A percentile compares a stretch with the other conserved stretches of the same genome.
Evolutionary conservation across 805 yeast genomes (phyloP).

Genomic region (Wickerhamiella vanderwaltii): DNA sequence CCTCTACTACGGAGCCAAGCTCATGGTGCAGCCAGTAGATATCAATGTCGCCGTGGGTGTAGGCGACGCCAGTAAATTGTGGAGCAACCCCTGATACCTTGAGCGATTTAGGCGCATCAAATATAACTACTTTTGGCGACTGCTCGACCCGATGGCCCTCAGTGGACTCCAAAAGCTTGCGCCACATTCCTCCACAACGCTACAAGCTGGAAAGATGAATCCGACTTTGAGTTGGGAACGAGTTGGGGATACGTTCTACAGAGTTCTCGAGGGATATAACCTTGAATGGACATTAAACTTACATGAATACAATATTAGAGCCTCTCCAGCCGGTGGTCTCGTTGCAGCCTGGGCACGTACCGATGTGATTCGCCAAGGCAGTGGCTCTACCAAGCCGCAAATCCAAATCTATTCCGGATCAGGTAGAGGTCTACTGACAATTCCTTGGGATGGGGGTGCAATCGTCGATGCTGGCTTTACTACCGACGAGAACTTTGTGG

Average conservation of each 20-base stretch:
- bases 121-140: not conserved
- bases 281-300: conserved; percentile 40
- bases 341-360: conserved; percentile 34
- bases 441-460: conserved; percentile 35
- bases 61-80: not conserved
- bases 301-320: conserved; percentile 34
- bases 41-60: not conserved
- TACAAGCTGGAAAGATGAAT: conserved; percentile 6
- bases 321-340: conserved; percentile 44
- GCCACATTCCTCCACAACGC: conserved; percentile 9
- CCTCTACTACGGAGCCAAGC: not conserved
- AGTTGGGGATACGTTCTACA: conserved; percentile 56
- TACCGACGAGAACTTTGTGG: conserved; percentile 40
- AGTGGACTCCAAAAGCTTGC: conserved; percentile 8
- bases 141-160: not conserved
- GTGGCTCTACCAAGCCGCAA: conserved; percentile 11
- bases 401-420: conserved; percentile 25
- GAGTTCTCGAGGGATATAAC: conserved; percentile 45
- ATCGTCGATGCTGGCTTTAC: conserved; percentile 47
- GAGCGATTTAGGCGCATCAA: conserved; percentile 3
- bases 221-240: conserved; percentile 57
- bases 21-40: conserved; percentile 3
- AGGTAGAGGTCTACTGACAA: conserved; percentile 22
- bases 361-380: conserved; percentile 13
- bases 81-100: not conserved